Evolutionary conservation across 768 basidiomycete species (phyloP).

Genomic region (Xerocomellus dryophilus): DNA sequence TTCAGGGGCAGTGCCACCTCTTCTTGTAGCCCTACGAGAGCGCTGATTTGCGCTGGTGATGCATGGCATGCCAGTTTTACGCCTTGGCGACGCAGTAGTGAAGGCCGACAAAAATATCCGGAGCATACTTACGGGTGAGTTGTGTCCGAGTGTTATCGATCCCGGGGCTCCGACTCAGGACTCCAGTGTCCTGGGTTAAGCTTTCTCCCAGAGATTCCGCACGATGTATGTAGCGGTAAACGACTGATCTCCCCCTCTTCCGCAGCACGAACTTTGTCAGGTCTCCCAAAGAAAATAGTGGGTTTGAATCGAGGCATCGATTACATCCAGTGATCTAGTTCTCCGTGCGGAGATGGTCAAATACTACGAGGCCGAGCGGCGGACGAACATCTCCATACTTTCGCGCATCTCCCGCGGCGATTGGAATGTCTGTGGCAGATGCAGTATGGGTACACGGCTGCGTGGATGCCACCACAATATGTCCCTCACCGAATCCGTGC

Average conservation of each 20-base stretch:
- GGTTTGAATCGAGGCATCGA: background rate
- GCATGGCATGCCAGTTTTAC: too few relatives aligned
- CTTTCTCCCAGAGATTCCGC: too few relatives aligned
- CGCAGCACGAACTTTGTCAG: background rate
- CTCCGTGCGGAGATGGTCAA: too few relatives aligned
- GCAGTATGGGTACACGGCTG: background rate
- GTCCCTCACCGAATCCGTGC: background rate
- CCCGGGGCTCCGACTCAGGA: too few relatives aligned
- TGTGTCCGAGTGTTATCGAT: too few relatives aligned
- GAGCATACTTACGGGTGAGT: background rate
- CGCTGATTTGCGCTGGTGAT: background rate
- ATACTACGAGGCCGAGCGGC: too few relatives aligned
- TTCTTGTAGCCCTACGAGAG: background rate
- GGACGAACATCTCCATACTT: background rate
- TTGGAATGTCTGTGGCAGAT: too few relatives aligned
- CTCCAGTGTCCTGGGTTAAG: background rate
- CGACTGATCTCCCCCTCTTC: background rate
- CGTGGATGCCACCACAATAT: background rate
- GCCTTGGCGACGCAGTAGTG: too few relatives aligned
- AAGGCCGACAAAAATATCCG: background rate
- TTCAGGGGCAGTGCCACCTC: background rate
- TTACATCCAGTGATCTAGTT: background rate
- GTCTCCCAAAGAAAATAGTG: background rate
- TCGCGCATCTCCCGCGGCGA: background rate
- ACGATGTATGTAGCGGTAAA: too few relatives aligned